Evolutionary conservation across 768 basidiomycete species (phyloP).

Genomic region (Leucogyrophana mollusca): DNA sequence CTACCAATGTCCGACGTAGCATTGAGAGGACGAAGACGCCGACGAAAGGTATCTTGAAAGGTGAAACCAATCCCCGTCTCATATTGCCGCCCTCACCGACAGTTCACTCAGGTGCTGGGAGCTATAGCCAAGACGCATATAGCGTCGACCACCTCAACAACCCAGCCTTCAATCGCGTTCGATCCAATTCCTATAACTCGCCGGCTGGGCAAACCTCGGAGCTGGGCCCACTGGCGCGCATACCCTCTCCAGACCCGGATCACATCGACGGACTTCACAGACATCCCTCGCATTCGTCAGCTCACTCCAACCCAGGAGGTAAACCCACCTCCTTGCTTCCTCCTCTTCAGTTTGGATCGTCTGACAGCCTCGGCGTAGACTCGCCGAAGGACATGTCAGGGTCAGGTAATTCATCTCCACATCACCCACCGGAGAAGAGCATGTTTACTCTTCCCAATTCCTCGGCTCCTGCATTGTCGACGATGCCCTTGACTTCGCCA

Average conservation of each 20-base stretch:
- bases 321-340: constrained; percentile 42
- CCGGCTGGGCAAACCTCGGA: constrained; percentile 46
- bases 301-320: constrained; percentile 32
- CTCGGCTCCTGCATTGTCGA: constrained; percentile 84
- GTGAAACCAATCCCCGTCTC: constrained; percentile 26
- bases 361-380: constrained; percentile 30
- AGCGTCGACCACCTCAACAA: constrained; percentile 39
- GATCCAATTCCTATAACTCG: constrained; percentile 83
- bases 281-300: constrained; percentile 57
- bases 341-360: constrained; percentile 56
- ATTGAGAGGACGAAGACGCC: constrained; percentile 66
- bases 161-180: constrained; percentile 48
- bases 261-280: constrained; percentile 85
- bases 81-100: not conserved
- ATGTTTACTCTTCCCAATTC: constrained; percentile 85
- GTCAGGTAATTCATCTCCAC: constrained; percentile 32
- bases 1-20: constrained; percentile 68
- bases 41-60: constrained; percentile 84
- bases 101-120: constrained; percentile 53
- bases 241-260: constrained; percentile 82
- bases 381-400: constrained; percentile 40
- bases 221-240: constrained; percentile 74
- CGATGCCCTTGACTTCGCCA: constrained; percentile 40
- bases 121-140: constrained; percentile 64
- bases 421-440: constrained; percentile 42